Base-by-base conservation (phyloP, 306 rosid genomes). In the Urtica urens region DNA sequence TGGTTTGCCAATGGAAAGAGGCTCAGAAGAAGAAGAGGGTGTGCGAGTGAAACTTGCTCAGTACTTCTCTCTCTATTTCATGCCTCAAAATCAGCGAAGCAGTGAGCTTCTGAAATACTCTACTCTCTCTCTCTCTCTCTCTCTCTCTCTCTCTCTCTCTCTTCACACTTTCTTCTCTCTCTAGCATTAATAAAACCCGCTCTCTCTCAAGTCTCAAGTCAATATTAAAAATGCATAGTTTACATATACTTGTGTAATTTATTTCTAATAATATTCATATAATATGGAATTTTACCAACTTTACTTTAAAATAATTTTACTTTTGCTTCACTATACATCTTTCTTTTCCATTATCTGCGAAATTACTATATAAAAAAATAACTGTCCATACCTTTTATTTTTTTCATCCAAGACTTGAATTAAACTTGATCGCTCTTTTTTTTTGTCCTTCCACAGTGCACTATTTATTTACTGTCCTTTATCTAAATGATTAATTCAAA, bases 41-140 rank as follows among this genome's bases (percentile, higher is more conserved):
- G 23, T 53, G 27, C 33, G 0, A 10, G 55, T 18, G 70, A 78
- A 75, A 73, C 86, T 82, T 82, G 83, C 33, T 46, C 29, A 59
- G 75, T 72, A 72, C 93, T 62, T 69, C 30, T 38, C 56, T 51
- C 54, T 54, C 64, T 49, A 53, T 59, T 42, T 61, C 74, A 51
- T 72, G 73, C 93, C 93, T 86, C 95, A 86, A 85, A 85, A 81
- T 86, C 93, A 86, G 93, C 78, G 73, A 76, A 78, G 64, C 82
- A 76, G 73, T 66, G 82, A 86, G 85, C 92, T 82, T 87, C 80
- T 82, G 80, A 72, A 72, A 79, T 66, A 79, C 86, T 83, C 66
- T 60, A 41, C 66, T 1, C 39, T 4, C 72, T 61, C 59, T 17
- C 63, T 46, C 72, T 60, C 77, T 40, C 57, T 53, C 51, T 59